Evolutionary conservation across 2,329 filamentous ascomycete genomes (phyloP).

Genomic region (Neofusicoccum parvum): DNA sequence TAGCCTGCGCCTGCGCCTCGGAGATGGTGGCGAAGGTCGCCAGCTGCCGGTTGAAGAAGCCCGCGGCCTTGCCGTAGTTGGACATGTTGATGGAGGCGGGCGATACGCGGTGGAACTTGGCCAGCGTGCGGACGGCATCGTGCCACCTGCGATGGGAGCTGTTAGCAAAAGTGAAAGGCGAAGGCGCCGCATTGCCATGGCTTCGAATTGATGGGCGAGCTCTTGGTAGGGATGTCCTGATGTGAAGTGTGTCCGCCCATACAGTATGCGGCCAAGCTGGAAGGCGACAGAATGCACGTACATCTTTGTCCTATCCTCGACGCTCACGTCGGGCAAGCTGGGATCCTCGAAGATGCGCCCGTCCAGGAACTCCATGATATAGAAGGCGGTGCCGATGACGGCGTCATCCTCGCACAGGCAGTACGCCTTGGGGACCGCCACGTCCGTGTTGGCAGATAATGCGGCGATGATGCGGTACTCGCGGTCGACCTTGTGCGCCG

Average conservation of each 20-base stretch:
- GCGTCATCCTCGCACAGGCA: constrained; percentile 80
- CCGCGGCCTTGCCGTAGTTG: constrained; percentile 69
- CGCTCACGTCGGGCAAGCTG: constrained; percentile 70
- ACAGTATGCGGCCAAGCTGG: no score
- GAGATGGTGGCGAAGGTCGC: constrained; percentile 80
- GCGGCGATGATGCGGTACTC: constrained; percentile 91
- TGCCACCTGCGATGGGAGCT: constrained; percentile 63
- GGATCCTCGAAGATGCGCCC: constrained; percentile 93
- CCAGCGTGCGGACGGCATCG: constrained; percentile 79
- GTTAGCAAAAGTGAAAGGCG: not conserved
- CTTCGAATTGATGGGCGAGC: not conserved
- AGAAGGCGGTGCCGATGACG: constrained; percentile 88
- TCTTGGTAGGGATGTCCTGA: no score
- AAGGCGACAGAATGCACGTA: constrained; percentile 37
- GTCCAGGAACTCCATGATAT: constrained; percentile 95
- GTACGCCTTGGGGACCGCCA: constrained; percentile 82
- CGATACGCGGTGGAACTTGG: constrained; percentile 78
- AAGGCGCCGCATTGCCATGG: no score
- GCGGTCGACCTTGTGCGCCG: constrained; percentile 93
- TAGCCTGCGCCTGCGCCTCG: constrained; percentile 71
- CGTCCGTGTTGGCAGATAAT: constrained; percentile 69
- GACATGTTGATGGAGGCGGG: constrained; percentile 68
- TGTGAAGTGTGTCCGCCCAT: no score
- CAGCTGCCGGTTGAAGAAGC: constrained; percentile 86
- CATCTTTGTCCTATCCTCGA: constrained; percentile 73